Base-by-base conservation (phyloP, 2,329 filamentous ascomycete genomes). In the Pseudocercospora ulei region DNA sequence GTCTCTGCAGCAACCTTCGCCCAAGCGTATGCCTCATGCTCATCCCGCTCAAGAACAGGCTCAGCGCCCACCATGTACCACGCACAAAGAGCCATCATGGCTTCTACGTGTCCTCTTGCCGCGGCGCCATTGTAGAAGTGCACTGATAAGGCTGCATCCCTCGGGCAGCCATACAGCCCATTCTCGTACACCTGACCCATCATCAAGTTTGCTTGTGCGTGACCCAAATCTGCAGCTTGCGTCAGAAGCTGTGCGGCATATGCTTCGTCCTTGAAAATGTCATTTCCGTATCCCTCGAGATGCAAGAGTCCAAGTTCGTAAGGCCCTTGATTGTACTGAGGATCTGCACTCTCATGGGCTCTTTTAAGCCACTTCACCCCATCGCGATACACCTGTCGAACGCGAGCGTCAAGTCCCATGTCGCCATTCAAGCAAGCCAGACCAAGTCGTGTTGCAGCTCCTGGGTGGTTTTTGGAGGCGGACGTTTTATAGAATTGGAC, bases 131-230 rank as follows among this genome's bases (percentile, higher is more conserved):
- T 98, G 65, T 98, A 98, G 59, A 95, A 98, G 61, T 98, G 90
- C 6, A 98, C 86, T 49, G 86, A 95, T 37, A 98, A 68, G 1
- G 87, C 85, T 1, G 90, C 85, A 59, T 98, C 90, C 36, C 79
- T 77, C 1, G 90, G 90, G 56, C 90, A 98, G 50, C 75, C 78
- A 40, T 96, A 70, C 47, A 78, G 76, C 8, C 90, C 90, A 56
- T 94, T 85, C 64, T 98, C 90, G 58, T 98, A 98, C 0, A 88
- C 87, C 59, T 95, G 85, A n/a, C 90, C 90, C 65, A 98, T 76
- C 36, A 85, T 76, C 62, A 79, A 86, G 55, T 80, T 84, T 18
- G 90, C 87, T 51, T 94, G 81, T 2, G 81, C 67, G 55, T 98
- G 85, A 5, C 87, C 87, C 33, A 98, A 65, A 56, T 96, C 90